Conservation (phyloP, 169 alveolate genomes). For the Miamiensis avidus region DNA sequence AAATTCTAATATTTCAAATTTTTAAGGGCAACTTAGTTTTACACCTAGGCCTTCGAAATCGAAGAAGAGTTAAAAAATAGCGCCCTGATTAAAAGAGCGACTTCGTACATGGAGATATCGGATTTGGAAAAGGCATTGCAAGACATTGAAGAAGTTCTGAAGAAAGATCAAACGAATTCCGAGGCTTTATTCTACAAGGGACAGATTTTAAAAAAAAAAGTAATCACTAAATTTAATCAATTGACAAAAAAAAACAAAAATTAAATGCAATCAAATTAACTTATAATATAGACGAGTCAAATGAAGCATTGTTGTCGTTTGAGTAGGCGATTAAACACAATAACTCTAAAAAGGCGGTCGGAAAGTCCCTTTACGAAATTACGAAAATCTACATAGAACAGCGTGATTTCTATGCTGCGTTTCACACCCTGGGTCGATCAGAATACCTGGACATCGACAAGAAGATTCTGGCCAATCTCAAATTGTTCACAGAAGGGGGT, state of each 20-base stretch:
- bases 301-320: slow-evolving; percentile 40
- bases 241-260: background rate
- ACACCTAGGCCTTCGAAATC: slow-evolving; percentile 32
- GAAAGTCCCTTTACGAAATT: slow-evolving; percentile 39
- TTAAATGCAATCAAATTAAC: background rate
- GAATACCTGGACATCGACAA: slow-evolving; percentile 37
- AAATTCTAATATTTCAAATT: no score
- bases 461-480: slow-evolving; percentile 28
- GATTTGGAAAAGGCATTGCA: background rate
- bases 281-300: slow-evolving; percentile 20
- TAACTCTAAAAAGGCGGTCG: slow-evolving; percentile 46
- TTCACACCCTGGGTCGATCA: slow-evolving; percentile 43
- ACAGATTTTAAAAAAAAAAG: slow-evolving; percentile 30
- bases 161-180: slow-evolving; percentile 33
- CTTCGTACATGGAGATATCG: no score
- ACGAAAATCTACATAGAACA: slow-evolving; percentile 39
- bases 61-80: slow-evolving; percentile 29
- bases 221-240: slow-evolving; percentile 1
- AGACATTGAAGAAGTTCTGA: background rate
- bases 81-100: slow-evolving; percentile 37
- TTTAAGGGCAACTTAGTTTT: slow-evolving; percentile 10
- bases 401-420: slow-evolving; percentile 48
- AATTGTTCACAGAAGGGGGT: slow-evolving; percentile 48
- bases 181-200: slow-evolving; percentile 50
- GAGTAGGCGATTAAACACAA: slow-evolving; percentile 45